These are phyloP conservation scores for Candida nanaspora DNA, from an alignment of 805 yeast genomes.

Conservation along the genomic window DNA sequence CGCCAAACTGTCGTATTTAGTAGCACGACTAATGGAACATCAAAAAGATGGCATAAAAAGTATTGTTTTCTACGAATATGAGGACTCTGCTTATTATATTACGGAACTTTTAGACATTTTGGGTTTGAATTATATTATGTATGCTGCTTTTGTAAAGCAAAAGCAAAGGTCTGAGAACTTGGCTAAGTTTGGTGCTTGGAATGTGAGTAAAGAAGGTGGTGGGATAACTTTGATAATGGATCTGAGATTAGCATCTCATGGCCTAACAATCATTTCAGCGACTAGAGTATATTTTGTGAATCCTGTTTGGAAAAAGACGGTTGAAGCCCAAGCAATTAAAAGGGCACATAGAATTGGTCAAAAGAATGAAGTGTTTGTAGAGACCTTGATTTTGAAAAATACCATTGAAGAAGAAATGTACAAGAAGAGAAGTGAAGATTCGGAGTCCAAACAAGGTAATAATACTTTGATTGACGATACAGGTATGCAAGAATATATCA, in stretches of 20 bases:
- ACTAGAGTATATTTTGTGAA: slow-evolving; percentile 63
- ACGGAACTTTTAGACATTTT: slow-evolving; percentile 57
- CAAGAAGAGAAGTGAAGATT: slow-evolving; percentile 20
- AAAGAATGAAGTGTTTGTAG: slow-evolving; percentile 54
- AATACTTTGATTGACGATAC: slow-evolving; percentile 48
- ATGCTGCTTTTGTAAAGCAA: slow-evolving; percentile 52
- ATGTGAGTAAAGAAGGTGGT: slow-evolving; percentile 34
- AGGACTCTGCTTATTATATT: slow-evolving; percentile 61
- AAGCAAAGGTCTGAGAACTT: slow-evolving; percentile 45
- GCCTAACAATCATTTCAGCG: slow-evolving; percentile 60
- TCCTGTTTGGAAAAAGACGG: slow-evolving; percentile 63
- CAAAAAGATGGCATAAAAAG: slow-evolving; percentile 41
- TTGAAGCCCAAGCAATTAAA: slow-evolving; percentile 72
- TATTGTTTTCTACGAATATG: slow-evolving; percentile 62
- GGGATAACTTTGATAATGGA: slow-evolving; percentile 62
- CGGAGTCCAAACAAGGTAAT: slow-evolving; percentile 7
- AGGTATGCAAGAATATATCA: slow-evolving; percentile 50
- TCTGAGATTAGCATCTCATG: slow-evolving; percentile 59
- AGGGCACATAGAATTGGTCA: slow-evolving; percentile 78
- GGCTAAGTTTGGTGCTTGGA: slow-evolving; percentile 38
- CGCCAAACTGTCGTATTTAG: slow-evolving; percentile 53
- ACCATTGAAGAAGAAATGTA: slow-evolving; percentile 69
- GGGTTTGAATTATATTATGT: slow-evolving; percentile 55
- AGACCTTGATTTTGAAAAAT: slow-evolving; percentile 52
- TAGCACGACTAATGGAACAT: slow-evolving; percentile 47